Conservation (phyloP, 164 flowering plant genomes). For the Liquidambar formosana region DNA sequence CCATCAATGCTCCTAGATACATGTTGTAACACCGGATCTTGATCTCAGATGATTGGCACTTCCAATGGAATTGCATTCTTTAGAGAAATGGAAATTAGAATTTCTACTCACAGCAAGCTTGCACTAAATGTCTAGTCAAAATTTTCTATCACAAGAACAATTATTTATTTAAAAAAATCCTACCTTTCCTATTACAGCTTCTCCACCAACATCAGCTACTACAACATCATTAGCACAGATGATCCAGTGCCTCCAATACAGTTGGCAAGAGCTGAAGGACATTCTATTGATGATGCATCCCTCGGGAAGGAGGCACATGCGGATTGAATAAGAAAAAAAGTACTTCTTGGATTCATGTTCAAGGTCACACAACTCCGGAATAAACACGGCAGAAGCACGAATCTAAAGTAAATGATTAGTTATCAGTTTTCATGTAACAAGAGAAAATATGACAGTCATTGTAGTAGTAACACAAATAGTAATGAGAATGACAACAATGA, state of each 20-base stretch:
- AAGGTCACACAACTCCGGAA: constrained; percentile 70
- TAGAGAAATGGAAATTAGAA: not conserved
- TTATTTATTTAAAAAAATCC: not conserved
- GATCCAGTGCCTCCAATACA: constrained; percentile 79
- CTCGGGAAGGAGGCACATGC: constrained; percentile 71
- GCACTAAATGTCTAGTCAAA: not conserved
- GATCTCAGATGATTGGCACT: too few species aligned
- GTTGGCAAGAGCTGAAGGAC: constrained; percentile 67
- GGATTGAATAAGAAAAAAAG: constrained; percentile 75
- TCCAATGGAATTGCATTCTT: too few species aligned
- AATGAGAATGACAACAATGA: not conserved
- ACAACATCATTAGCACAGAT: constrained; percentile 62
- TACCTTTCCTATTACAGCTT: constrained; percentile 93
- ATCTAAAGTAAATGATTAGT: constrained; percentile 46
- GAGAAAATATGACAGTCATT: not conserved
- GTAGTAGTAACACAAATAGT: not conserved
- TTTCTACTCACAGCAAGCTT: not conserved
- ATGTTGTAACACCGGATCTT: too few species aligned
- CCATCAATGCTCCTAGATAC: too few species aligned
- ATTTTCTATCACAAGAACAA: not conserved
- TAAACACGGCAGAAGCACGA: constrained; percentile 85
- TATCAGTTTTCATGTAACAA: constrained; percentile 3
- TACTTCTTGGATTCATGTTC: constrained; percentile 37
- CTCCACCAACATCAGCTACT: constrained; percentile 51
- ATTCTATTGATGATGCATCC: constrained; percentile 64